Conservation (phyloP, 73 alveolate species). For the Diophrys appendiculata region DNA sequence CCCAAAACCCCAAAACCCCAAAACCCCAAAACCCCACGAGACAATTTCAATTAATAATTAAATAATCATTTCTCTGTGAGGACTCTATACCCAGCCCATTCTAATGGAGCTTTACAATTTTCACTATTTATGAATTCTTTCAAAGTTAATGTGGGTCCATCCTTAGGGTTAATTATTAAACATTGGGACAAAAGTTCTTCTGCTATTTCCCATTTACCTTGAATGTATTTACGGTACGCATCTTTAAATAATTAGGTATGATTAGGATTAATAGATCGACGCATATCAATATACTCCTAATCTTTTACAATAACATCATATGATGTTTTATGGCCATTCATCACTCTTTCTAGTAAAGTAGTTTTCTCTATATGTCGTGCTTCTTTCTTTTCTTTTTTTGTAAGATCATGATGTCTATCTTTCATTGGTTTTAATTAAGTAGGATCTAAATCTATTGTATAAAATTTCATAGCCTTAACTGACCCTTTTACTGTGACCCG, state of each 20-base stretch:
- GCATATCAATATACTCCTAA: constrained; percentile 30
- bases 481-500: constrained; percentile 93
- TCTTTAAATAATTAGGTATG: constrained; percentile 25
- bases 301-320: constrained; percentile 26
- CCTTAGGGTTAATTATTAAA: constrained; percentile 40
- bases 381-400: constrained; percentile 26
- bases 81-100: constrained; percentile 60
- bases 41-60: neutral
- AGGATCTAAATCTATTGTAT: constrained; percentile 78
- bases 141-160: constrained; percentile 45
- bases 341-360: neutral
- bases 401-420: too few species aligned
- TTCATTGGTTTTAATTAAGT: too few species aligned
- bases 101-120: constrained; percentile 48
- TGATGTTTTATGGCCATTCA: constrained; percentile 7
- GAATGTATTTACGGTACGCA: constrained; percentile 38
- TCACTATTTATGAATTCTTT: constrained; percentile 26
- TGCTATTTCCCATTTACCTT: constrained; percentile 67
- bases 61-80: constrained; percentile 59
- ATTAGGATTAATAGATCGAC: constrained; percentile 18
- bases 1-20: constrained; percentile 19
- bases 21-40: constrained; percentile 16
- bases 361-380: constrained; percentile 30
- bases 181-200: constrained; percentile 34
- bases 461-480: constrained; percentile 77